phyloP scores from a whole-genome alignment of 2,329 filamentous ascomycete genomes.

The Herpotrichia juniperi region DNA sequence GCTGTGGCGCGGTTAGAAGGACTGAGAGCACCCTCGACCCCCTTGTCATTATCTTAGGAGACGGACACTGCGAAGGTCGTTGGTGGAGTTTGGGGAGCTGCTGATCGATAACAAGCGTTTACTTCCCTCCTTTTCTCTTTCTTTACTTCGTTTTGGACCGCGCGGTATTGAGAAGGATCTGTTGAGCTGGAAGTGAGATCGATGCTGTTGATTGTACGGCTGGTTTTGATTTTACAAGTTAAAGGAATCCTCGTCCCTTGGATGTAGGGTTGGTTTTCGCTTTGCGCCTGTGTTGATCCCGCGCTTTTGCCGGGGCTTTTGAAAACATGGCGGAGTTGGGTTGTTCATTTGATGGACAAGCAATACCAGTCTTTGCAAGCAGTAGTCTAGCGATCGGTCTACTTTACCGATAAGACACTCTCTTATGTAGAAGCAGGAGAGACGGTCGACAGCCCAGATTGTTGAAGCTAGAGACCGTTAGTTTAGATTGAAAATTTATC shows the following conservation, averaged over 20 bases:
- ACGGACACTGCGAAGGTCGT: conserved; percentile 12
- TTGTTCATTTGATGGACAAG: not conserved
- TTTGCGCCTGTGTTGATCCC: conserved; percentile 6
- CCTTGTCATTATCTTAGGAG: conserved; percentile 11
- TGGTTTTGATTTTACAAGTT: conserved; percentile 21
- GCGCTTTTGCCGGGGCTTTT: conserved; percentile 1
- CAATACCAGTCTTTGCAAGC: not conserved
- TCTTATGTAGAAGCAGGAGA: not conserved
- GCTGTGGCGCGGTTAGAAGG: conserved; percentile 37
- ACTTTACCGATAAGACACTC: not conserved
- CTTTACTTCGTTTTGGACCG: conserved; percentile 24
- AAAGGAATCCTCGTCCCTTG: conserved; percentile 46
- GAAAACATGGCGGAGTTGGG: not conserved
- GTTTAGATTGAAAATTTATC: conserved; percentile 24
- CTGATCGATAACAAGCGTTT: conserved; percentile 52
- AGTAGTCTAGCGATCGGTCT: not conserved
- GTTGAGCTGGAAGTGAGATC: conserved; percentile 45
- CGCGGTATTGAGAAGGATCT: conserved; percentile 6
- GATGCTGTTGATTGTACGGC: conserved; percentile 37
- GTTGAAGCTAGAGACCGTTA: conserved; percentile 28
- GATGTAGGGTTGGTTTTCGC: conserved; percentile 49
- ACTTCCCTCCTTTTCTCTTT: conserved; percentile 26
- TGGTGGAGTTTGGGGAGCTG: conserved; percentile 23
- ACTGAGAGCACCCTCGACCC: conserved; percentile 27
- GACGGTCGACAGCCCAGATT: conserved; percentile 15